Conservation (phyloP, 129 eudicot species). For the Mikania micrantha region DNA sequence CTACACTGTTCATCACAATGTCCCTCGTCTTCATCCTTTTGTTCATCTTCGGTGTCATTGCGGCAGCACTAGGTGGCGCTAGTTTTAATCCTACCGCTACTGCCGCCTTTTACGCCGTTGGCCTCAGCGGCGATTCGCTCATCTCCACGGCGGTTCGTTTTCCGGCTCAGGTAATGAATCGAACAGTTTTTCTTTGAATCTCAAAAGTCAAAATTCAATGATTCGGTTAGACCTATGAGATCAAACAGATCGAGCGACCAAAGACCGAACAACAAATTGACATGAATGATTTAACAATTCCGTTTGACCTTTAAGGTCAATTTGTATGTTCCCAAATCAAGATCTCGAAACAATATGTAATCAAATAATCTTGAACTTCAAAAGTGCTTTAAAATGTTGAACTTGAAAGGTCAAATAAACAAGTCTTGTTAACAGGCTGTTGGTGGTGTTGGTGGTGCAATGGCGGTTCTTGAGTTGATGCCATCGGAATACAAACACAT, state of each 20-base stretch:
- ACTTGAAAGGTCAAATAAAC: too few relatives aligned
- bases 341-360: neutral
- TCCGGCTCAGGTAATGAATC: conserved; percentile 63
- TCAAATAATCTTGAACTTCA: too few relatives aligned
- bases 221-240: neutral
- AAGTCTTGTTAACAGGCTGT: conserved; percentile 46
- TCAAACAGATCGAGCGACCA: too few relatives aligned
- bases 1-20: conserved; percentile 37
- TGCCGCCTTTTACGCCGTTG: conserved; percentile 73
- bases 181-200: neutral
- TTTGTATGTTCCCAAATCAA: neutral
- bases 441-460: conserved; percentile 68
- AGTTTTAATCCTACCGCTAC: conserved; percentile 74
- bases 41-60: conserved; percentile 47
- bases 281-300: too few relatives aligned
- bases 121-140: conserved; percentile 45
- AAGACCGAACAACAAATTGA: too few relatives aligned
- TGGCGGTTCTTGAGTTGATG: conserved; percentile 58
- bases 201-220: neutral
- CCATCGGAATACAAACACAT: conserved; percentile 59
- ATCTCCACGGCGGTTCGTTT: conserved; percentile 64
- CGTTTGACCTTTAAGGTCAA: neutral
- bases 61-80: conserved; percentile 57
- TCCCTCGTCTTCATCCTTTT: conserved; percentile 37
- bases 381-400: too few relatives aligned